Base-by-base conservation (phyloP, 2,329 filamentous ascomycete genomes). In the Ceratocystis albifundus region DNA sequence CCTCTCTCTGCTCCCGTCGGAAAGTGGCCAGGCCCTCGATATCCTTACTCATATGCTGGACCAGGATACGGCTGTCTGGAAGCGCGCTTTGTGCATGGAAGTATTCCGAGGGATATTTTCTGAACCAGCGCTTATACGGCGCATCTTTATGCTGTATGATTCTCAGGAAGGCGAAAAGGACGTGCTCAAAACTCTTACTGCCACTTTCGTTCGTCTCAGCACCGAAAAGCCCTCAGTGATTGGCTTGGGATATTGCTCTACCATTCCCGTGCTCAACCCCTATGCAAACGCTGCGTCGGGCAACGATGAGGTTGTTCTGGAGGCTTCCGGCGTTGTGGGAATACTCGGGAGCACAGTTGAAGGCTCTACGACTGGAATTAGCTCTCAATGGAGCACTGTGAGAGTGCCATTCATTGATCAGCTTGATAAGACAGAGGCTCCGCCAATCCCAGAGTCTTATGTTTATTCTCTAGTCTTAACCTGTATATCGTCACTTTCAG, bases 401-500 rank as follows among this genome's bases (percentile, higher is more conserved):
- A 84, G 90, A 62, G 88, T 91, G 10, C 88, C 91, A 4, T 96
- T 90, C 72, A 90, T 97, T 69, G 94, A 99, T 71, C 90, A 96
- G 70, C 83, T 97, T 22, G 94, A 99, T 76, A 99, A 97, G 74
- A 84, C 85, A 0, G 92, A 96, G 61, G 83, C 93, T 0, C 91
- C 93, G 3, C 71, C 79, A 0, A 83, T 96, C 25, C 94, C 94
- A 0, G 93, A 96, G 69, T 96, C 94, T 0, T 99, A 99, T 72
- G 82, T 96, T 6, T 97, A 96, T 76, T 90, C 88, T 69, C 79
- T 99, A 61, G 89, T 93, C 0, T 77, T 99, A 53, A 88, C 89
- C 1, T 97, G 93, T 72, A 88, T 99, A 68, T 93, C 89, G 57
- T 90, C 87, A 1, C 83, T 99, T 62, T 96, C 93, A 0, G 94